Conservation (phyloP, 2,329 filamentous ascomycete species). For the Chrysoporthe puriensis region DNA sequence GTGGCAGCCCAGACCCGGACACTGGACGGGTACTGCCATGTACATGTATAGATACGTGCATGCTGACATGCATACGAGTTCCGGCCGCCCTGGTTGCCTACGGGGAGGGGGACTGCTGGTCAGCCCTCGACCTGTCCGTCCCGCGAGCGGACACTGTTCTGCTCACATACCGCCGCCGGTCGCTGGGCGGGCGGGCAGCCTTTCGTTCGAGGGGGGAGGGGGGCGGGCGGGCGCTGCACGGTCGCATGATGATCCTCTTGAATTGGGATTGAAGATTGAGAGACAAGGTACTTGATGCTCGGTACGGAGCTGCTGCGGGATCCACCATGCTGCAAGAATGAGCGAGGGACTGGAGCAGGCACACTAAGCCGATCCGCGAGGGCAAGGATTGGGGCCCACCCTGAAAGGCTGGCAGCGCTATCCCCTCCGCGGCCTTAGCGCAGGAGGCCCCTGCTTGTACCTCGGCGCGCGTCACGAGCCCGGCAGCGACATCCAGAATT, state of each 20-base stretch:
- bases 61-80: too few species aligned
- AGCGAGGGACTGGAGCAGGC: constrained; percentile 2
- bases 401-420: constrained; percentile 4
- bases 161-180: background rate
- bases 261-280: background rate
- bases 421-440: background rate
- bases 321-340: constrained; percentile 6
- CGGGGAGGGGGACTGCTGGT: background rate
- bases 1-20: background rate
- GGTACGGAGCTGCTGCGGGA: constrained; percentile 10
- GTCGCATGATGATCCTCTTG: background rate
- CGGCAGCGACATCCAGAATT: constrained; percentile 3
- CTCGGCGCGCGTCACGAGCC: constrained; percentile 1
- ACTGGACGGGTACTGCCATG: background rate
- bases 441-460: too few species aligned
- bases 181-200: too few species aligned
- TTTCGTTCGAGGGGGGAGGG: background rate
- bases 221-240: background rate
- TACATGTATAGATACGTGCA: background rate
- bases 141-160: background rate
- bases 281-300: background rate
- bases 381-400: constrained; percentile 10
- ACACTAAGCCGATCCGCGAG: constrained; percentile 8
- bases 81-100: too few species aligned
- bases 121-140: too few species aligned